These are phyloP conservation scores for Eucalyptus cladocalyx DNA, from an alignment of 345 rosid species.

Conservation along the genomic window DNA sequence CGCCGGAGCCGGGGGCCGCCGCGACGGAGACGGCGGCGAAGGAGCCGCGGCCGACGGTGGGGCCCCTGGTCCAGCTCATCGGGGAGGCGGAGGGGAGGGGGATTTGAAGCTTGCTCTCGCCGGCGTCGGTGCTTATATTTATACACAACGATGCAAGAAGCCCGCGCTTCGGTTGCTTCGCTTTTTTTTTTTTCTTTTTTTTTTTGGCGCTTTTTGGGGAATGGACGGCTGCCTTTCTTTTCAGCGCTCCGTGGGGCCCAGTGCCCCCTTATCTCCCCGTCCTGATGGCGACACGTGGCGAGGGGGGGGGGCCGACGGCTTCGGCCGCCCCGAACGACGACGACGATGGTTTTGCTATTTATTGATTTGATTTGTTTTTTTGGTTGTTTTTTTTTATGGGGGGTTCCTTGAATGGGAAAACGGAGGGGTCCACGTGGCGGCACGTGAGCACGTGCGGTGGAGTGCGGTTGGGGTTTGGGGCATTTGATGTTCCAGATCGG, in stretches of 20 bases:
- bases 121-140: not conserved
- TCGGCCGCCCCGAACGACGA: not conserved
- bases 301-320: not conserved
- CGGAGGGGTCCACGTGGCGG: not conserved
- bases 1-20: not conserved
- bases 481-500: not conserved
- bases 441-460: constrained; percentile 6
- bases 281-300: constrained; percentile 15
- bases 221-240: constrained; percentile 32
- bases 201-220: not conserved
- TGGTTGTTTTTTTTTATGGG: not conserved
- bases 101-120: not conserved
- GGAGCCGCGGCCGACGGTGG: constrained; percentile 43
- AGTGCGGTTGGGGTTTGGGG: not conserved
- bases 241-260: not conserved
- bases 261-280: not conserved
- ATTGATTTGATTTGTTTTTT: not conserved
- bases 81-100: not conserved
- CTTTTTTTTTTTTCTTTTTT: too few species aligned
- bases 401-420: not conserved
- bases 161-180: not conserved
- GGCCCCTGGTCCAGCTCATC: constrained; percentile 54
- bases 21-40: constrained; percentile 38
- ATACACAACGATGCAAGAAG: too few species aligned
- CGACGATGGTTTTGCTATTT: not conserved